Evolutionary conservation across 2,329 filamentous ascomycete species (phyloP).

Genomic region (Exserohilum turcica): DNA sequence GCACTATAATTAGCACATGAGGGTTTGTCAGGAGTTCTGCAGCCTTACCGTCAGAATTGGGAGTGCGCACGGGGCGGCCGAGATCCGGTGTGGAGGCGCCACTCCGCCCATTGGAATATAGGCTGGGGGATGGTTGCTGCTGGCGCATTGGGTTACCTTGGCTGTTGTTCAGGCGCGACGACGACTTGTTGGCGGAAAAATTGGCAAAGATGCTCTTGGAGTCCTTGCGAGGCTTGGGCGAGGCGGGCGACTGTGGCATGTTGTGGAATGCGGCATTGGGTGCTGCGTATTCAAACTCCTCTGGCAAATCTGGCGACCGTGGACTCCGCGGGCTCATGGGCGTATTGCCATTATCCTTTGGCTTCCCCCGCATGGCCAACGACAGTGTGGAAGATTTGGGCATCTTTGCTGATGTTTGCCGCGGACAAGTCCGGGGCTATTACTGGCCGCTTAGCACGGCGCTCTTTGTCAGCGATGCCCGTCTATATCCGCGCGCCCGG

Average conservation of each 20-base stretch:
- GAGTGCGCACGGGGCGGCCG: constrained; percentile 45
- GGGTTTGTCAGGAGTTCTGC: neutral
- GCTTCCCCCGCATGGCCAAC: constrained; percentile 43
- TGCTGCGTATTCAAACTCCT: constrained; percentile 33
- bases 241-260: constrained; percentile 41
- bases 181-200: constrained; percentile 55
- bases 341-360: constrained; percentile 38
- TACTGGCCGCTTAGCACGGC: constrained; percentile 30
- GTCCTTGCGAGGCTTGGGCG: constrained; percentile 46
- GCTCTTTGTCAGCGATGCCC: constrained; percentile 4
- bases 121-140: constrained; percentile 34
- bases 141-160: constrained; percentile 45
- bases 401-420: constrained; percentile 45
- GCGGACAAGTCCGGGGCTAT: constrained; percentile 31
- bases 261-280: constrained; percentile 40
- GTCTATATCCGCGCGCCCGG: constrained; percentile 3
- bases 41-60: constrained; percentile 43
- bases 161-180: constrained; percentile 47
- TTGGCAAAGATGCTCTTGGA: constrained; percentile 55
- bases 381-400: constrained; percentile 48
- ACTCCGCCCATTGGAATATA: constrained; percentile 51
- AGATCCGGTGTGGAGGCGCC: constrained; percentile 57
- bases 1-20: constrained; percentile 8
- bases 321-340: constrained; percentile 45
- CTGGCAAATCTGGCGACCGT: constrained; percentile 34